Percentiles rank a stretch among this genome's conserved stretches.
Evolutionary conservation across 2,329 filamentous ascomycete genomes (phyloP).

Genomic region (Aspergillus oerlinghausenensis): DNA sequence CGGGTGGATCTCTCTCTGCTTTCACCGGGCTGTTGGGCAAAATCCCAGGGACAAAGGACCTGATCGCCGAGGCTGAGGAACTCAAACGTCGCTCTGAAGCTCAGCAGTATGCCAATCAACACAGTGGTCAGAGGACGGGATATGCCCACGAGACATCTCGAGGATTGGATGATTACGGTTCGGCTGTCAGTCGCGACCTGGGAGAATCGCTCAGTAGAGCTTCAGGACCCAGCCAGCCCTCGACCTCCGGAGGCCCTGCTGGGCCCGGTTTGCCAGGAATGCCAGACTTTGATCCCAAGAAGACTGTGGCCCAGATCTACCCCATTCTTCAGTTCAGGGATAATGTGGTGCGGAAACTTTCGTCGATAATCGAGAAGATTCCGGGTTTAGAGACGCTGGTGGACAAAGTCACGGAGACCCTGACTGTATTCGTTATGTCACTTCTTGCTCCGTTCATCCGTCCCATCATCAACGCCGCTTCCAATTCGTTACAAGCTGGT

Average conservation of each 20-base stretch:
- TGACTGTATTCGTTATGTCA: slow-evolving; percentile 87
- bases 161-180: slow-evolving; percentile 19
- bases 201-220: slow-evolving; percentile 28
- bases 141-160: slow-evolving; percentile 22
- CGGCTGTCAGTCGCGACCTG: slow-evolving; percentile 2
- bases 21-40: slow-evolving; percentile 71
- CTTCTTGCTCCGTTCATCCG: slow-evolving; percentile 87
- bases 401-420: slow-evolving; percentile 86
- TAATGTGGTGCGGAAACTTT: slow-evolving; percentile 85
- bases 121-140: slow-evolving; percentile 28
- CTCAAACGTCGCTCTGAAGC: slow-evolving; percentile 59
- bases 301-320: slow-evolving; percentile 78
- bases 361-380: slow-evolving; percentile 80
- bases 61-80: slow-evolving; percentile 61
- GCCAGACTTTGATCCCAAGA: slow-evolving; percentile 72
- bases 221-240: slow-evolving; percentile 42
- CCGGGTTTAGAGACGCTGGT: slow-evolving; percentile 85
- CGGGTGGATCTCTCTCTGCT: slow-evolving; percentile 45
- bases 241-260: slow-evolving; percentile 34
- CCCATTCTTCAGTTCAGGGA: slow-evolving; percentile 92
- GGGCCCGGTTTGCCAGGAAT: slow-evolving; percentile 62
- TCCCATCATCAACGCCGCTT: slow-evolving; percentile 84
- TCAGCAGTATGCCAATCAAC: slow-evolving; percentile 58
- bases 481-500: slow-evolving; percentile 77
- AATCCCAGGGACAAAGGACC: slow-evolving; percentile 66